Percentiles rank a stretch among this genome's conserved stretches.
phyloP scores from a whole-genome alignment of 805 yeast genomes.

The Schizosaccharomyces japonicus region DNA sequence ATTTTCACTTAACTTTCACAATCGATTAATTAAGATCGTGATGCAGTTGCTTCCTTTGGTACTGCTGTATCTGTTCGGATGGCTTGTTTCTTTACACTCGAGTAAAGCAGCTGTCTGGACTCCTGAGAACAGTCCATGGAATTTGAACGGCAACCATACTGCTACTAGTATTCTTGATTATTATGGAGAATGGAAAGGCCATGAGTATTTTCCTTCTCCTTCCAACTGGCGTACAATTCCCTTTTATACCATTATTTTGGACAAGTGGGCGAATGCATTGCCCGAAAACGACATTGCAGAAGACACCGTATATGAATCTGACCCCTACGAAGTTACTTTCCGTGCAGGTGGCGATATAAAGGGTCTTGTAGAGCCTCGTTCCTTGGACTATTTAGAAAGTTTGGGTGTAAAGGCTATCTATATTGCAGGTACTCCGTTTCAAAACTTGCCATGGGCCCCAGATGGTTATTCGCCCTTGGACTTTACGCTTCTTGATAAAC shows the following conservation, averaged over 20 bases:
- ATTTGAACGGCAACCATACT: not conserved
- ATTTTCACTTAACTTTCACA: too few relatives aligned
- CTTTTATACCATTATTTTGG: slow-evolving; percentile 1
- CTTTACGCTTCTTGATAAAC: slow-evolving; percentile 1
- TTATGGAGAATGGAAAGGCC: not conserved
- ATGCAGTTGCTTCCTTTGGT: too few relatives aligned
- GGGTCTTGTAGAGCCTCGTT: not conserved
- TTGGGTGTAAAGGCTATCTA: slow-evolving; percentile 1
- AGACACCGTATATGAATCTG: slow-evolving; percentile 1
- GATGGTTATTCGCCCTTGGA: slow-evolving; percentile 3
- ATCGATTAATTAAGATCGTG: too few relatives aligned
- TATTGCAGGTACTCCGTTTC: slow-evolving; percentile 2
- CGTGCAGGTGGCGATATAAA: slow-evolving; percentile 3
- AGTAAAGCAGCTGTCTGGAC: not conserved
- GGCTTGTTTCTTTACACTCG: too few relatives aligned
- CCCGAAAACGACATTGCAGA: not conserved
- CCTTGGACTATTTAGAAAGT: not conserved
- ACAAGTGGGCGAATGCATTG: not conserved
- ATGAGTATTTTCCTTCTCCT: slow-evolving; percentile 5
- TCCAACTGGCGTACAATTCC: slow-evolving; percentile 3
- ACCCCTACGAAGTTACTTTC: not conserved
- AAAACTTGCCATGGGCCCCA: slow-evolving; percentile 2
- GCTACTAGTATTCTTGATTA: not conserved
- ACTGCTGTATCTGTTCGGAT: too few relatives aligned
- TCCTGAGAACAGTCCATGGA: not conserved